Base-by-base conservation (phyloP, 805 yeast genomes). In the Suhomyces faveliae region DNA sequence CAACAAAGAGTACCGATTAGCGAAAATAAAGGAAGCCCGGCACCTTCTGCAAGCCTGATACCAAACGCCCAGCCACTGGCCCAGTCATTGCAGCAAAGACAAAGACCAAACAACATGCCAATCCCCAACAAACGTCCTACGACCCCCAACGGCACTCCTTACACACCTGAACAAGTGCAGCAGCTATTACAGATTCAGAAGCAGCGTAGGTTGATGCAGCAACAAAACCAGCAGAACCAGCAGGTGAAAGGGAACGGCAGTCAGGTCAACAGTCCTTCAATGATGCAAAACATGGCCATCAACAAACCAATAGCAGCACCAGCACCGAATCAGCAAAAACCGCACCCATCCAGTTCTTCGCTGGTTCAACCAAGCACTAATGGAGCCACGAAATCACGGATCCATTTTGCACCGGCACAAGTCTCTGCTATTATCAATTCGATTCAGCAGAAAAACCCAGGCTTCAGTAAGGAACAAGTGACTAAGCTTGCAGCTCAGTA, bases 371-470 rank as follows among this genome's bases (percentile, higher is more conserved):
- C 23, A n/a, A 29, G 27, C 6, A 49, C 39, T 24, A 38, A n/a
- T 13, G 44, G 40, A 11, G 19, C 21, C 6, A 19, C 35, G 10
- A 67, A 70, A 45, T 65, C 71, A 10, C 57, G 74, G 24, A 63
- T 72, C 17, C 73, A 70, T 38, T 78, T 81, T 61, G 77, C 82
- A 0, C 80, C 83, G 11, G 79, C 83, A 1, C 88, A 84, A 55
- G 85, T 84, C 3, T 76, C 86, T 8, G 84, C 86, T 1, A 76
- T 84, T 37, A 79, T 84, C 48, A 79, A 74, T 53, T 81, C 83
- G 40, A 83, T 84, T 46, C 87, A 83, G 59, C 66, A 76, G n/a
- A 82, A 82, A 55, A 79, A 84, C 59, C 89, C 89, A 1, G 77
- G 73, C 25, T 66, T 82, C 59, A 71, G 81, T 9, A 81, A 81